These are phyloP conservation scores for Paraglomus brasilianum DNA, from an alignment of 192 early-diverging fungal species.

Conservation along the genomic window DNA sequence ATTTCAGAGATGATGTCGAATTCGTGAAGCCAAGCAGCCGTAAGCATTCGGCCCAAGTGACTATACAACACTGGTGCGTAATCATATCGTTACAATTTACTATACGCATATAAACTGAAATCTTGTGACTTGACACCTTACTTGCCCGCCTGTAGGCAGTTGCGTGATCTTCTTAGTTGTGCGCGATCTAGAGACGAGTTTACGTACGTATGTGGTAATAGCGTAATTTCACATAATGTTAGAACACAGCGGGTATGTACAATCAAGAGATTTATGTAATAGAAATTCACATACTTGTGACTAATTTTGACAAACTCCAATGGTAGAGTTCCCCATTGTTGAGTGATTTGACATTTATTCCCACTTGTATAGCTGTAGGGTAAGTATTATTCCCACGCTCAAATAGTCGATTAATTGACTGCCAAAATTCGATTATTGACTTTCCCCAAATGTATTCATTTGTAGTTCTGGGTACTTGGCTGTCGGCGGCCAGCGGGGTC, in stretches of 20 bases:
- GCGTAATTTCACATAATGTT: slow-evolving; percentile 64
- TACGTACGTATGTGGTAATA: slow-evolving; percentile 74
- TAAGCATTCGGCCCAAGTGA: slow-evolving; percentile 76
- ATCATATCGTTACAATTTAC: no score
- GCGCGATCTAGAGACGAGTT: slow-evolving; percentile 72
- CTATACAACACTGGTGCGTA: slow-evolving; percentile 84
- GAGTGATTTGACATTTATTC: slow-evolving; percentile 71
- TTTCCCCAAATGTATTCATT: not conserved
- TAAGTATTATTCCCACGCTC: slow-evolving; percentile 33
- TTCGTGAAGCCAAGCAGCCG: slow-evolving; percentile 70
- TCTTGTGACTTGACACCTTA: no score
- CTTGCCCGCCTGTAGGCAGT: slow-evolving; percentile 64
- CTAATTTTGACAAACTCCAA: slow-evolving; percentile 12
- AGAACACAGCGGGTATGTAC: slow-evolving; percentile 45
- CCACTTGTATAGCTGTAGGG: slow-evolving; percentile 72
- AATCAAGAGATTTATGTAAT: slow-evolving; percentile 25
- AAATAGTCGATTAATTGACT: no score
- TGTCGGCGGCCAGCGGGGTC: slow-evolving; percentile 86
- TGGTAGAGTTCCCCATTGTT: slow-evolving; percentile 35
- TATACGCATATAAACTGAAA: no score
- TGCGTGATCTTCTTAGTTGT: slow-evolving; percentile 85
- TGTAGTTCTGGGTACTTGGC: slow-evolving; percentile 78
- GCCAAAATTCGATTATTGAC: not conserved
- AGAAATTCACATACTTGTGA: not conserved
- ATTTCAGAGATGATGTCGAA: slow-evolving; percentile 54